Conservation (phyloP, 805 yeast species). For the Kuraishia borneana region DNA sequence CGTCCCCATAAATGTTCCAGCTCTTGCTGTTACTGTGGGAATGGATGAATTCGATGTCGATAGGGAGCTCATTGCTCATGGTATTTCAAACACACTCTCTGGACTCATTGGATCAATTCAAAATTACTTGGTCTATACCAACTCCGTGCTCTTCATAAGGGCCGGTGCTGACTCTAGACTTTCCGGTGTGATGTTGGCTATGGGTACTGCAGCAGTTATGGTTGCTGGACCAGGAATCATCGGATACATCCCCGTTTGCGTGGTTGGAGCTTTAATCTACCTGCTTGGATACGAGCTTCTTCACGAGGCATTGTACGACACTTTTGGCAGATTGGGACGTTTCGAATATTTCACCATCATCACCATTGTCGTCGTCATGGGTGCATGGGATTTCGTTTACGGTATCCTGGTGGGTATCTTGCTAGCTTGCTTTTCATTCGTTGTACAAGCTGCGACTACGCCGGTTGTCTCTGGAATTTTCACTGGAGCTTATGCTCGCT, state of each 20-base stretch:
- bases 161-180: constrained; percentile 89
- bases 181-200: constrained; percentile 83
- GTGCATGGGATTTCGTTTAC: constrained; percentile 86
- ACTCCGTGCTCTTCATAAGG: constrained; percentile 80
- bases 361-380: constrained; percentile 89
- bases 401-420: constrained; percentile 88
- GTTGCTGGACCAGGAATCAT: constrained; percentile 84
- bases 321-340: constrained; percentile 59
- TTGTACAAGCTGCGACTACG: constrained; percentile 80
- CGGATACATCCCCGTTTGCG: constrained; percentile 90
- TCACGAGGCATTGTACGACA: constrained; percentile 78
- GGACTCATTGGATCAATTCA: constrained; percentile 85
- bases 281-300: constrained; percentile 83
- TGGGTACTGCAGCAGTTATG: constrained; percentile 75
- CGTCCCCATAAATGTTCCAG: constrained; percentile 97
- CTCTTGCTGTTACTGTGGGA: constrained; percentile 81
- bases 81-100: constrained; percentile 76
- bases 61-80: constrained; percentile 90
- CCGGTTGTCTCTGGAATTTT: constrained; percentile 75
- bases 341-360: constrained; percentile 81
- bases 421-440: constrained; percentile 88
- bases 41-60: constrained; percentile 86
- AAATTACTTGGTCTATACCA: constrained; percentile 90
- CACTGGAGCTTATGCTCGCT: constrained; percentile 81
- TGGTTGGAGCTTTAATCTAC: constrained; percentile 88